These are phyloP conservation scores for Yamadazyma sp. DNA, from an alignment of 1,139 yeast species.

Conservation along the genomic window DNA sequence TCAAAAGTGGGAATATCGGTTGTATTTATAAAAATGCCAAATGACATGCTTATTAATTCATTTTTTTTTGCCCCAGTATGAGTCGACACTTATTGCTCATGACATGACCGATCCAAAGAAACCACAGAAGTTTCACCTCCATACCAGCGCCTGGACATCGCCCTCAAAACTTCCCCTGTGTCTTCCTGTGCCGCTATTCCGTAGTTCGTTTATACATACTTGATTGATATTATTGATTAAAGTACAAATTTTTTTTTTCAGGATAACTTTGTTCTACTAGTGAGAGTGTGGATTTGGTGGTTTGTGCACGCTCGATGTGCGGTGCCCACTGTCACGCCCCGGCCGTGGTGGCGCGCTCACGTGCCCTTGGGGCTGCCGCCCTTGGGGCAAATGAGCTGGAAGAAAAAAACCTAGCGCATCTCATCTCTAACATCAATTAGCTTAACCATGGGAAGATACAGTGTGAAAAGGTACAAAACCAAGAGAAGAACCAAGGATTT, in stretches of 20 bases:
- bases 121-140: too few species aligned
- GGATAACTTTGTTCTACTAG: not conserved
- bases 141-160: too few species aligned
- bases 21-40: not conserved
- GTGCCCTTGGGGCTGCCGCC: conserved; percentile 4
- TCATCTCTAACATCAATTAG: conserved; percentile 9
- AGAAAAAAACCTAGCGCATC: conserved; percentile 4
- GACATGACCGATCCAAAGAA: too few species aligned
- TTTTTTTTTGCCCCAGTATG: not conserved
- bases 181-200: not conserved
- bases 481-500: conserved; percentile 83
- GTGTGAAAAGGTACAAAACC: conserved; percentile 72
- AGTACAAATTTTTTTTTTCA: conserved; percentile 1
- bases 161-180: too few species aligned
- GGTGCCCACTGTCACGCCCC: too few species aligned
- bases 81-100: too few species aligned
- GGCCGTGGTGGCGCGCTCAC: too few species aligned
- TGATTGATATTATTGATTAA: not conserved
- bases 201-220: conserved; percentile 1
- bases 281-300: not conserved
- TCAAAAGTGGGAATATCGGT: not conserved
- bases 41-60: conserved; percentile 3
- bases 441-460: conserved; percentile 76
- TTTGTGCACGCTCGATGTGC: not conserved
- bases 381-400: not conserved